Evolutionary conservation across 2,329 filamentous ascomycete genomes (phyloP), one percentile per base, ranked within the genome.

Genomic region (Talaromyces piceae): DNA sequence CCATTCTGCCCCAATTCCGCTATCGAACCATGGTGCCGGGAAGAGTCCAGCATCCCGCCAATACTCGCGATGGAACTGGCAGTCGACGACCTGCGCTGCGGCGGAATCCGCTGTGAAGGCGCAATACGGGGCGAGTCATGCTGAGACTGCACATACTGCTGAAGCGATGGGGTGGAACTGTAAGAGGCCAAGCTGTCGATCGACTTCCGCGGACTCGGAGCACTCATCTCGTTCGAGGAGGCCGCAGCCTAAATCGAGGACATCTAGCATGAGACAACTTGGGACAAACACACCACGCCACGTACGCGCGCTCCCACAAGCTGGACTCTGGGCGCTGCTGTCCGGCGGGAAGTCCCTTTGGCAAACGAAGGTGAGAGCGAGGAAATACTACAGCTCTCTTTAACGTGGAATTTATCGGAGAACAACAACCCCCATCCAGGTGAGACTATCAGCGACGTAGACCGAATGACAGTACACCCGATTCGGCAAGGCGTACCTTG

Each of bases 31-130:
- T 71, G 69, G 55, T 77, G 67, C 67, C 77, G 60, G 63, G 81
- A 79, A 7, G 81, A 83, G 64, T 95, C 89, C 54, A 95, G 73
- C 30, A 82, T 79, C n/a, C 89, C 89, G 55, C 90, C 90, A 65
- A 95, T 83, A 27, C 91, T 96, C 64, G 85, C 83, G 59, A 91
- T 82, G 20, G 91, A 96, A 74, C 90, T 95, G 41, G 91, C 85
- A 23, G 84, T 87, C 50, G 93, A 97, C 56, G 83, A 87, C 68
- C 90, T 80, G 64, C 91, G 70, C 57, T 68, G 63, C 55, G n/a
- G n/a, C n/a, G 65, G 64, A 57, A 61, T 61, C 49, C 67, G 60
- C 33, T 69, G 66, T 41, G 66, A 59, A 46, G 56, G 51, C 18
- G 64, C 59, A 8, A 62, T 56, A 12, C 66, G 66, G 31, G 65